A percentile compares a stretch with the other conserved stretches of the same genome.
Conservation (phyloP, 371 early-diverging fungal species). For the Cokeromyces recurvatus region DNA sequence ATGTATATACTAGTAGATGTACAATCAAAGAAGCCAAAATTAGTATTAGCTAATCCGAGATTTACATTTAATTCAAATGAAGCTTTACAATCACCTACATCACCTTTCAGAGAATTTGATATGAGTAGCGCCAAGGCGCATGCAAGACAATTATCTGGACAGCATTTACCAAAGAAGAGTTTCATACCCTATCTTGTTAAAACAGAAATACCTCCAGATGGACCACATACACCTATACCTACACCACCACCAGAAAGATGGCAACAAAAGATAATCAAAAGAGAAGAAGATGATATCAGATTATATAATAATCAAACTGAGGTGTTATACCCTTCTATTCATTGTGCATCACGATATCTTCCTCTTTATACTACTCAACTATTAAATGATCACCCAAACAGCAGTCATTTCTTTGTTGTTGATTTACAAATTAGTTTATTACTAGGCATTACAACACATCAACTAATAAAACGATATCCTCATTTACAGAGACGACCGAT, state of each 20-base stretch:
- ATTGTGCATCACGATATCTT: constrained; percentile 32
- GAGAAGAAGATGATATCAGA: constrained; percentile 19
- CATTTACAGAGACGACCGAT: constrained; percentile 49
- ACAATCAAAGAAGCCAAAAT: constrained; percentile 26
- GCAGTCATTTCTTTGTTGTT: constrained; percentile 47
- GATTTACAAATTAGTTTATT: constrained; percentile 65
- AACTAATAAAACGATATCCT: constrained; percentile 55
- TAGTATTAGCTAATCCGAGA: constrained; percentile 16
- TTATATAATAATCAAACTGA: no score
- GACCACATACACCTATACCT: constrained; percentile 41
- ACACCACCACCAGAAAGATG: constrained; percentile 46
- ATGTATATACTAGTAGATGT: not conserved
- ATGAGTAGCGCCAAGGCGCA: constrained; percentile 21
- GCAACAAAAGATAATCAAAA: constrained; percentile 34
- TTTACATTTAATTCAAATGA: no score
- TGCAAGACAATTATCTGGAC: constrained; percentile 32
- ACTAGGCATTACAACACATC: constrained; percentile 43
- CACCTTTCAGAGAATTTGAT: no score
- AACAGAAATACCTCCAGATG: constrained; percentile 30
- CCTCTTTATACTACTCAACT: constrained; percentile 65
- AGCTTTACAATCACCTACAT: no score
- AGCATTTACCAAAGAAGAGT: constrained; percentile 37
- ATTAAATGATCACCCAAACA: no score
- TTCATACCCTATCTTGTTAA: constrained; percentile 14
- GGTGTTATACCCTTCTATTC: constrained; percentile 15